A percentile compares a stretch with the other conserved stretches of the same genome.
phyloP scores from a whole-genome alignment of 1,284 basidiomycete genomes.

The Meripilus lineatus region DNA sequence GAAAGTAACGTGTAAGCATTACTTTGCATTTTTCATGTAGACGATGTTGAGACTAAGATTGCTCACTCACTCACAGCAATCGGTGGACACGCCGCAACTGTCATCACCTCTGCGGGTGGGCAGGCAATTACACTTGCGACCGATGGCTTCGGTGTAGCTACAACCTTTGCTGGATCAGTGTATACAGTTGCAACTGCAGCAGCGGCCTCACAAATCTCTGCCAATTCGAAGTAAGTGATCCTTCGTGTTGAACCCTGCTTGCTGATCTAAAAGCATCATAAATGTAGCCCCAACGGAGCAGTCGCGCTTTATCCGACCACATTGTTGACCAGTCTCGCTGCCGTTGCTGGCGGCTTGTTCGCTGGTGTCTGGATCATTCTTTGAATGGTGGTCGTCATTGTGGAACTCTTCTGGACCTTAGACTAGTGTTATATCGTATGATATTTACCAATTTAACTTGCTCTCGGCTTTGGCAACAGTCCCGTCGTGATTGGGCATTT shows the following conservation, averaged over 20 bases:
- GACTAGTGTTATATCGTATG: no score
- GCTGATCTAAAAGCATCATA: constrained; percentile 1
- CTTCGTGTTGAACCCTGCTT: neutral
- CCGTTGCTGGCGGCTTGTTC: constrained; percentile 38
- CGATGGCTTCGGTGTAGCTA: constrained; percentile 39
- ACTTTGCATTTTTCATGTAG: neutral
- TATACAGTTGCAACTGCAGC: constrained; percentile 36
- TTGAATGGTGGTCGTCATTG: no score
- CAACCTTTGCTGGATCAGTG: constrained; percentile 46
- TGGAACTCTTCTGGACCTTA: no score
- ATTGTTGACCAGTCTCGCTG: constrained; percentile 35
- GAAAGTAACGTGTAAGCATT: constrained; percentile 45
- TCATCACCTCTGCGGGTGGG: constrained; percentile 45
- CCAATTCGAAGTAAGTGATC: constrained; percentile 2
- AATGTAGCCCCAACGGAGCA: neutral
- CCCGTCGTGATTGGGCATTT: no score
- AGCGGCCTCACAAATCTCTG: no score
- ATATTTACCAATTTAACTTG: no score
- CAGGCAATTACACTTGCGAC: constrained; percentile 48
- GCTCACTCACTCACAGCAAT: constrained; percentile 32
- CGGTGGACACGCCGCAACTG: constrained; percentile 32
- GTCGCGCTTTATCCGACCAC: constrained; percentile 20
- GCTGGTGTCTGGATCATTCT: constrained; percentile 37
- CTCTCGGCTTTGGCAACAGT: no score
- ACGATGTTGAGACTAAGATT: neutral